These are phyloP conservation scores for Musa acuminata DNA, from an alignment of 176 grass and related monocot species.

Conservation along the genomic window DNA sequence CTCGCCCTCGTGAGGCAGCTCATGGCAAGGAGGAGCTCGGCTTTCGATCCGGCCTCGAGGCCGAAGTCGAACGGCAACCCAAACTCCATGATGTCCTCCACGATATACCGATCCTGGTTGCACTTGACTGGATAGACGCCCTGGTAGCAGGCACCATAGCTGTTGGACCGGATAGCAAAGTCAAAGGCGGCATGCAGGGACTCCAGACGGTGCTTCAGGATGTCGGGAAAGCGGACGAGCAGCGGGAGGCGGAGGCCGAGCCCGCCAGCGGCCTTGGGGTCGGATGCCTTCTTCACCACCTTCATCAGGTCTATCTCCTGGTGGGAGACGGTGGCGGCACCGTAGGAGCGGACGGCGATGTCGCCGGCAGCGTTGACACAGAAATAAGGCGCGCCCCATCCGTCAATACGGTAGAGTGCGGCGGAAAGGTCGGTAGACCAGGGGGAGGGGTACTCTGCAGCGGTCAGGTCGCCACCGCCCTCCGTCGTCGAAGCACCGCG, in stretches of 20 bases:
- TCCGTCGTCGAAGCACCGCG: neutral
- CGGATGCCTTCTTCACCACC: slow-evolving; percentile 8
- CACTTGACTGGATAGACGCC: slow-evolving; percentile 20
- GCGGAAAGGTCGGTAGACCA: slow-evolving; percentile 21
- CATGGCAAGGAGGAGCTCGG: slow-evolving; percentile 21
- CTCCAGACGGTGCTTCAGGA: slow-evolving; percentile 11
- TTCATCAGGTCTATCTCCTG: slow-evolving; percentile 23
- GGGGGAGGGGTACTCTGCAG: neutral
- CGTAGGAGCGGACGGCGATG: slow-evolving; percentile 11
- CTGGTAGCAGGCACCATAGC: slow-evolving; percentile 11
- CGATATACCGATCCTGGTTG: slow-evolving; percentile 20
- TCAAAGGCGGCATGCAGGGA: slow-evolving; percentile 20
- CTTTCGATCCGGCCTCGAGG: slow-evolving; percentile 23
- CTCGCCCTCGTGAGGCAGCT: slow-evolving; percentile 15
- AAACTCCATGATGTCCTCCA: slow-evolving; percentile 18
- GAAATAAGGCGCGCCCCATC: slow-evolving; percentile 19
- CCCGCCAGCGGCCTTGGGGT: slow-evolving; percentile 1
- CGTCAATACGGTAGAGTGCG: slow-evolving; percentile 14
- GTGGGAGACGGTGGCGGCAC: slow-evolving; percentile 1
- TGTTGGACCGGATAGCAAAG: slow-evolving; percentile 5
- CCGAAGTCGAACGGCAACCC: slow-evolving; percentile 15
- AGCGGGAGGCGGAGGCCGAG: slow-evolving; percentile 18
- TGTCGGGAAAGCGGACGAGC: slow-evolving; percentile 18
- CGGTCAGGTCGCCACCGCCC: neutral
- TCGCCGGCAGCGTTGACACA: slow-evolving; percentile 14